Percentiles rank a stretch among this genome's conserved stretches.
Conservation (phyloP, 768 basidiomycete species). For the Russula compacta region DNA sequence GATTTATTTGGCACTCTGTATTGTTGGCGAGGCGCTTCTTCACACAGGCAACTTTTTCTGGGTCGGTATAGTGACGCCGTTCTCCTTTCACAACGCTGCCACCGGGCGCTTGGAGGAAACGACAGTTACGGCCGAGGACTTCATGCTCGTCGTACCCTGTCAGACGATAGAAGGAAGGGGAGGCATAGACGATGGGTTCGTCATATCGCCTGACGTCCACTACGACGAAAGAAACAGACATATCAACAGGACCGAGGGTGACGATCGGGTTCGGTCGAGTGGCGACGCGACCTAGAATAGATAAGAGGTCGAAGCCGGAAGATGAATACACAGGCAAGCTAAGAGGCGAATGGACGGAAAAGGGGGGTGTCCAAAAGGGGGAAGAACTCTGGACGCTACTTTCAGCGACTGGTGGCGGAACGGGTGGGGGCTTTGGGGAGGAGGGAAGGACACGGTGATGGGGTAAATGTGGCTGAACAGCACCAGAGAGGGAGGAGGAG, state of each 20-base stretch:
- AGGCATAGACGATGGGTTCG: conserved; percentile 84
- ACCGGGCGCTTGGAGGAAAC: conserved; percentile 77
- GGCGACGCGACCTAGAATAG: conserved; percentile 70
- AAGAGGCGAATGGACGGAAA: conserved; percentile 23
- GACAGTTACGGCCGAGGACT: conserved; percentile 84
- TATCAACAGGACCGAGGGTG: conserved; percentile 82
- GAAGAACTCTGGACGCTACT: neutral
- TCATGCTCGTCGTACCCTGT: conserved; percentile 71
- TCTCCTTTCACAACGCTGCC: conserved; percentile 45
- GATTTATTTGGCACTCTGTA: conserved; percentile 81
- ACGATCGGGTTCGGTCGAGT: conserved; percentile 66
- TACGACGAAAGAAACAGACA: conserved; percentile 87
- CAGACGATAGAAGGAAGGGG: conserved; percentile 68
- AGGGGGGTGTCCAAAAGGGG: neutral
- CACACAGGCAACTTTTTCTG: conserved; percentile 56
- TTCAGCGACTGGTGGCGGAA: neutral
- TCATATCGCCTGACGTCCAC: conserved; percentile 78
- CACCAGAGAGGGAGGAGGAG: conserved; percentile 8
- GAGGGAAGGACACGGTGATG: neutral
- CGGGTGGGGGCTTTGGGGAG: neutral
- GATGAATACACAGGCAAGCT: conserved; percentile 70
- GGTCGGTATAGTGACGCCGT: conserved; percentile 51
- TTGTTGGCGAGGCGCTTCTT: conserved; percentile 55
- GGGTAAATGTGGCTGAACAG: conserved; percentile 1
- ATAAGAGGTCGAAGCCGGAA: conserved; percentile 85